Evolutionary conservation across 2,329 filamentous ascomycete genomes (phyloP), one percentile per base, ranked within the genome.

Genomic region (Fusarium burgessii): DNA sequence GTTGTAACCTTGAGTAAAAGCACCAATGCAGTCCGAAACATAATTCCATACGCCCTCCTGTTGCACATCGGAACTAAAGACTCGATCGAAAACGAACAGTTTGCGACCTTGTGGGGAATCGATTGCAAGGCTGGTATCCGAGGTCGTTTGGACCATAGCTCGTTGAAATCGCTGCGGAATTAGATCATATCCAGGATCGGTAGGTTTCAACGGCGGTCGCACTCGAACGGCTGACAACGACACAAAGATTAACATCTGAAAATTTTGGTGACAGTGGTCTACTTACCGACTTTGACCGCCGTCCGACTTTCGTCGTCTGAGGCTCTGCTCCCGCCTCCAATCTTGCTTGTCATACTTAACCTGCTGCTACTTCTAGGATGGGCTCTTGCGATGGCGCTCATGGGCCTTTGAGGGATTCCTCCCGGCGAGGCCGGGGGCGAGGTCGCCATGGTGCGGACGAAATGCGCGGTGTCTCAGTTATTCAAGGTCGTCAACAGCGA

Each of bases 31-130:
- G 74, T 99, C 96, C 68, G 90, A 90, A 51, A 99, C 85, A 77
- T 99, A 99, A 49, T 97, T 93, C 93, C 95, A 99, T 49, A 99
- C 84, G 49, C 95, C 95, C 73, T 96, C 92, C 80, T 99, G 96
- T 65, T 89, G 88, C 11, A 94, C 87, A 4, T 96, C 92, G 75
- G 95, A 90, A 35, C 90, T 88, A 78, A 99, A 99, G 8, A 99
- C 95, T 68, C 94, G 91, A 82, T 99, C 96, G 79, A 99, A 99
- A 23, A 98, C 92, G 78, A 99, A 99, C 6, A 98, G 87, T 79
- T 98, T 98, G 78, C 92, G 92, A 52, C 95, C 96, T 78, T 97
- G 94, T 0, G 94, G 92, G 4, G 95, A 93, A 78, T 98, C 96
- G 74, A 99, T 94, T 27, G 93, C 88, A 51, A 99, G 84, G 78